These are phyloP conservation scores for Fabrea salina DNA, from an alignment of 169 alveolate genomes.

Conservation along the genomic window DNA sequence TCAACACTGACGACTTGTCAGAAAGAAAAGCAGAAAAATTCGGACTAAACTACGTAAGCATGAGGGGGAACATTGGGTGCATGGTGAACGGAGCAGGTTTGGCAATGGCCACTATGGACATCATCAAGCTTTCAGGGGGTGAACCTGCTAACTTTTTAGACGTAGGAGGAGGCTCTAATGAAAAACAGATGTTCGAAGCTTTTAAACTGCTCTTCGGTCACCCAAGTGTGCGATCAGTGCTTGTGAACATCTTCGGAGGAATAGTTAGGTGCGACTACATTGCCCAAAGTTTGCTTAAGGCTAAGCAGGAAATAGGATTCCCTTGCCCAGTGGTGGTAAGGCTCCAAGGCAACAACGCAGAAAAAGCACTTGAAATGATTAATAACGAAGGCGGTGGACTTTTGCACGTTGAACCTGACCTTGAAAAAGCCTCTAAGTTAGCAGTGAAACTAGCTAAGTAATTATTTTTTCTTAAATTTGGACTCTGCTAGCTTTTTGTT, in stretches of 20 bases:
- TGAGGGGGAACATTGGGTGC: conserved; percentile 93
- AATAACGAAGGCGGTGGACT: conserved; percentile 72
- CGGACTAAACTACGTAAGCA: conserved; percentile 89
- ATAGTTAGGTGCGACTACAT: conserved; percentile 91
- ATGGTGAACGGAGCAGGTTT: conserved; percentile 98
- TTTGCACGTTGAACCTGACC: conserved; percentile 81
- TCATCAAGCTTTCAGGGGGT: conserved; percentile 87
- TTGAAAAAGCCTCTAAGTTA: conserved; percentile 88
- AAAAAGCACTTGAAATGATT: conserved; percentile 84
- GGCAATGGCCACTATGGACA: conserved; percentile 97
- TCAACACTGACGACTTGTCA: conserved; percentile 65
- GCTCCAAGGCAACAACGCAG: conserved; percentile 92
- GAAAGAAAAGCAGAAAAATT: conserved; percentile 89
- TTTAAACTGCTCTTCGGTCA: conserved; percentile 85
- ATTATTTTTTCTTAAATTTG: too few relatives aligned
- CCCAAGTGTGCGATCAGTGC: conserved; percentile 86
- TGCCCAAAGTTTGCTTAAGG: conserved; percentile 88
- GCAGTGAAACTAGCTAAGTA: conserved; percentile 72
- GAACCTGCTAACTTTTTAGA: conserved; percentile 96
- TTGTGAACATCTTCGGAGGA: conserved; percentile 96
- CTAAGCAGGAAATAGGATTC: conserved; percentile 73
- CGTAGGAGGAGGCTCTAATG: conserved; percentile 94
- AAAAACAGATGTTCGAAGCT: conserved; percentile 88
- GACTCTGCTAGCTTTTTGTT: too few relatives aligned
- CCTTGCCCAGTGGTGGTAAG: conserved; percentile 90